Evolutionary conservation across 208 protist species (phyloP), one percentile per base, ranked within the genome.

Genomic region (Lotmaria passim): DNA sequence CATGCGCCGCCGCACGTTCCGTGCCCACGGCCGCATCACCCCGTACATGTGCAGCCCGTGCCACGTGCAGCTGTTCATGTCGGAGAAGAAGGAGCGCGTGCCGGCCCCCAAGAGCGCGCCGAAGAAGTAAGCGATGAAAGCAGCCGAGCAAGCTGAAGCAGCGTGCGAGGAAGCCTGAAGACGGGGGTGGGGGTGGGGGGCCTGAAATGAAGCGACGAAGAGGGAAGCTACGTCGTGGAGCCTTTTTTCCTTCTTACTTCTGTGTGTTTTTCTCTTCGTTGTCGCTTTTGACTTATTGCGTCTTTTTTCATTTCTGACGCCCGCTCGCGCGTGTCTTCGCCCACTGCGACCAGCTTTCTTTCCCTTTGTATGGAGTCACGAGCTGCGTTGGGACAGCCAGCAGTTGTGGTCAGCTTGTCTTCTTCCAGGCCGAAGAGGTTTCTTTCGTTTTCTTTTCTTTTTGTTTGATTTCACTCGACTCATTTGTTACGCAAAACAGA

Each of bases 21-120:
- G 97, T 80, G 97, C 97, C 51, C 97, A 98, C 79, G 97, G 97
- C 61, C 90, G 96, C 79, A 98, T 98, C 69, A 84, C 83, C 23
- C 91, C 93, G 50, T 97, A 90, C 91, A 97, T 97, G 93, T 94
- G 91, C 89, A 94, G 83, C 82, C 88, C 90, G 21, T 96, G 91
- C 84, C 91, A 96, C 76, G 89, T 96, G 65, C 85, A 96, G 78
- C 83, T 96, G 39, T 96, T 93, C 81, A 94, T 94, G 86, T 84
- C 85, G 15, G 82, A 95, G 79, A 87, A 89, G 64, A 85, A 92
- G 82, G 82, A 90, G 76, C 87, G 87, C 68, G 82, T 96, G 34
- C 90, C 86, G 41, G 85, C 83, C 43, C 87, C 87, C 46, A 93
- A 90, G 77, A 90, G 79, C 55, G 78, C 85, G 50, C 87, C 87